Conservation (phyloP, 1,284 basidiomycete genomes). For the Cutaneotrichosporon sp. region DNA sequence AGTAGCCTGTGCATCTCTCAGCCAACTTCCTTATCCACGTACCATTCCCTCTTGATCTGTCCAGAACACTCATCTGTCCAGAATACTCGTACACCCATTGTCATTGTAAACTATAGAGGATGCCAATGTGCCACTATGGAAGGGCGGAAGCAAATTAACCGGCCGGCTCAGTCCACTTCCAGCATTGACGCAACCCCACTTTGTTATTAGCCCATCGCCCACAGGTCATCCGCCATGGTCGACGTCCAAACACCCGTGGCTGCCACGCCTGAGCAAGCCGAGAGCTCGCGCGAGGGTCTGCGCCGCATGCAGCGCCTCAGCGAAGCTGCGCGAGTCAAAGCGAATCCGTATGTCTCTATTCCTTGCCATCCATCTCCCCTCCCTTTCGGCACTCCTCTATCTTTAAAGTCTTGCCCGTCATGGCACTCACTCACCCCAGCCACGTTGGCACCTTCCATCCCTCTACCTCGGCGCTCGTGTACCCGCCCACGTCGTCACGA, state of each 20-base stretch:
- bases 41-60: neutral
- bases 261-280: slow-evolving; percentile 17
- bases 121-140: neutral
- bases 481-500: slow-evolving; percentile 14
- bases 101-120: neutral
- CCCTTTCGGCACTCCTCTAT: neutral
- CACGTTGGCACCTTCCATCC: slow-evolving; percentile 23
- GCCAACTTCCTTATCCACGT: neutral
- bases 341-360: slow-evolving; percentile 10
- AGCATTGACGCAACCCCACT: neutral
- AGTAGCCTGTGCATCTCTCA: neutral
- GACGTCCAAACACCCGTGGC: slow-evolving; percentile 12
- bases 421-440: slow-evolving; percentile 15
- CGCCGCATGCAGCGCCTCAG: slow-evolving; percentile 23
- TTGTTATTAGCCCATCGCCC: neutral
- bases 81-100: neutral
- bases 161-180: neutral
- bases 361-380: neutral
- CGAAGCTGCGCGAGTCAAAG: slow-evolving; percentile 13
- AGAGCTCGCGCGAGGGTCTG: slow-evolving; percentile 24
- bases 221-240: slow-evolving; percentile 12
- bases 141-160: slow-evolving; percentile 3
- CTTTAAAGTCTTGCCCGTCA: no score
- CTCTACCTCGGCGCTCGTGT: slow-evolving; percentile 21
- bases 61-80: neutral